Base-by-base conservation (phyloP, 2,329 filamentous ascomycete genomes). In the Neonectria punicea region DNA sequence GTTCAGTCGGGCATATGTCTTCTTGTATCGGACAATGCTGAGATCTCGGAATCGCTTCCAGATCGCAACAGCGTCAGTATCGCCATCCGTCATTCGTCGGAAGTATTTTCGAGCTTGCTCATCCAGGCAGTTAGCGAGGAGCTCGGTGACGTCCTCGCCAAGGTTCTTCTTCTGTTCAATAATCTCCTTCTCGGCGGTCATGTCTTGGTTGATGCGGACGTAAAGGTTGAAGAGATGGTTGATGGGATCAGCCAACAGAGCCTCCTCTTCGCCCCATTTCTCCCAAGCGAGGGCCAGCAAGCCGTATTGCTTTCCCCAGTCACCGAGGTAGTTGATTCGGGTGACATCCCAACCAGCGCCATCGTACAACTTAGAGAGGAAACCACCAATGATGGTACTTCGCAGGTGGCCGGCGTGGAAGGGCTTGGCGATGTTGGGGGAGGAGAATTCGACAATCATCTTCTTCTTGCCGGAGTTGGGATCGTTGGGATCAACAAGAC, bases 371-470 rank as follows among this genome's bases (percentile, higher is more conserved):
- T 93, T 93, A 22, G 90, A 83, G 44, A 94, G 82, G 80, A 93
- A 94, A 43, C 91, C 91, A 53, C 92, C 92, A 66, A 94, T 93
- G 75, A 94, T 93, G 41, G 92, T 94, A 72, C 89, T 92, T 74
- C 92, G 86, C 73, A 94, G 82, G 78, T 94, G 92, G 13, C 91
- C 91, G 43, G 91, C 92, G 76, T 93, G 91, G 82, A 94, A 94
- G 25, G 91, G 92, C 80, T 95, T 95, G 50, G 93, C 93, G 65
- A 96, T 94, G 77, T 96, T 96, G 55, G 93, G 93, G 8, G 91
- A 94, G 8, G 91, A 93, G 79, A 95, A 96, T 75, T 96, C 93
- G 73, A 96, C 87, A 56, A 96, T 87, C 75, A 89, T 86, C 66
- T 85, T 87, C 84, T 93, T 93, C 72, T 83, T 83, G 67, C 86